phyloP scores from a whole-genome alignment of 352 stramenopile species.

The Globisporangium spinosum region DNA sequence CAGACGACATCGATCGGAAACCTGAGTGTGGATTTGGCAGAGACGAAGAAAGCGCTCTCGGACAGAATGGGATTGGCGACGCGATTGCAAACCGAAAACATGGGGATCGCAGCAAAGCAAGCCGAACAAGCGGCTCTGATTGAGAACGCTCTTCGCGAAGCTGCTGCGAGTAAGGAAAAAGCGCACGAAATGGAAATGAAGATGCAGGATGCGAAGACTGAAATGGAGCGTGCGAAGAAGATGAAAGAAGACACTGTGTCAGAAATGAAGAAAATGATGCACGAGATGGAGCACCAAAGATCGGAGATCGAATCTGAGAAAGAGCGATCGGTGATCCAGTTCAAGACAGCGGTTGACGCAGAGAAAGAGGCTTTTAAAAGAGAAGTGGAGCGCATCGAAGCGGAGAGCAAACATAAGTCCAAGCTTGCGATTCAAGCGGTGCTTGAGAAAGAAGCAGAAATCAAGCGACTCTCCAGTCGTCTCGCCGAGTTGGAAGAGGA shows the following conservation, averaged over 20 bases:
- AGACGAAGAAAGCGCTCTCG: constrained; percentile 82
- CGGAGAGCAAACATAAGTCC: constrained; percentile 82
- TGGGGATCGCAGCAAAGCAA: constrained; percentile 74
- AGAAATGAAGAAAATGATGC: constrained; percentile 40
- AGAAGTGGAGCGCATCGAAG: constrained; percentile 65
- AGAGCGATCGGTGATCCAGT: constrained; percentile 15
- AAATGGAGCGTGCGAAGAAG: constrained; percentile 46
- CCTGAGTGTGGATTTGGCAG: constrained; percentile 65
- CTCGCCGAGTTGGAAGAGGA: constrained; percentile 80
- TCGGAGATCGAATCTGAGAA: constrained; percentile 12
- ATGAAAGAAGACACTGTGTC: constrained; percentile 48
- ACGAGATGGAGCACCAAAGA: constrained; percentile 36
- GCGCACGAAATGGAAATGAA: constrained; percentile 51
- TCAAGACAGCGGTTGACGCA: constrained; percentile 24
- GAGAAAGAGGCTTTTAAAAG: constrained; percentile 47
- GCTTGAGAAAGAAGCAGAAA: constrained; percentile 76
- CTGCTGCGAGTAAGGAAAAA: constrained; percentile 32
- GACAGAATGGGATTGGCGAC: constrained; percentile 78
- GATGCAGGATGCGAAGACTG: constrained; percentile 46
- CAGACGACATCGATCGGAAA: constrained; percentile 63
- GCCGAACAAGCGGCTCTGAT: constrained; percentile 75
- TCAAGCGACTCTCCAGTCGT: constrained; percentile 46
- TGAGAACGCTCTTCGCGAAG: constrained; percentile 63
- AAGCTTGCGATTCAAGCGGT: constrained; percentile 80
- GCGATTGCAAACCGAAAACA: constrained; percentile 82